A percentile compares a stretch with the other conserved stretches of the same genome.
phyloP scores from a whole-genome alignment of 192 early-diverging fungal genomes.

The Umbelopsis sp. region DNA sequence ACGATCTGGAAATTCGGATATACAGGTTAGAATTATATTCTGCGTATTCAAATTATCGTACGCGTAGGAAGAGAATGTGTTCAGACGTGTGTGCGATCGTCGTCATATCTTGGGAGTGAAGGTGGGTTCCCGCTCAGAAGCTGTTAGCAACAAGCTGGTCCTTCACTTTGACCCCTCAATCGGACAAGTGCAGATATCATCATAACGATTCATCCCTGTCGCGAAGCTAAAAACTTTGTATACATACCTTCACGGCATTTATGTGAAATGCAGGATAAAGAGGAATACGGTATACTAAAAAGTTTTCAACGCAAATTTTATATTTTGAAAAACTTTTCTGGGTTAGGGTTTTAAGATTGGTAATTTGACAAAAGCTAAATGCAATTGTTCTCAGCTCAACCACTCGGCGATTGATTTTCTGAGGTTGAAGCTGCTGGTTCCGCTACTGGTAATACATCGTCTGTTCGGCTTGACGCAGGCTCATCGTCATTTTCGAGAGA shows the following conservation, averaged over 20 bases:
- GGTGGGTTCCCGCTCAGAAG: conserved; percentile 20
- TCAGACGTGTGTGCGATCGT: conserved; percentile 2
- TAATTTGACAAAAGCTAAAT: neutral
- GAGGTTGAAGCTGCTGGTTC: neutral
- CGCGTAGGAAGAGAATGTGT: neutral
- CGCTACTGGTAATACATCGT: neutral
- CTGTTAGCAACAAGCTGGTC: conserved; percentile 15
- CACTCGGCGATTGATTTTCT: neutral
- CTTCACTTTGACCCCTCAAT: conserved; percentile 14
- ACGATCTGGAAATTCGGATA: too few species aligned
- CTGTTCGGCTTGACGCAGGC: neutral
- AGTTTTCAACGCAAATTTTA: neutral
- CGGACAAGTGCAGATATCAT: conserved; percentile 1
- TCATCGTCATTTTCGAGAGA: neutral
- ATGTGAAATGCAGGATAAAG: neutral
- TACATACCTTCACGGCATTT: neutral
- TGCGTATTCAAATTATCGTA: neutral
- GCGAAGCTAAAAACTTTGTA: neutral
- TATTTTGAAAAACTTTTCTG: neutral
- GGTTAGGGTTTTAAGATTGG: conserved; percentile 14
- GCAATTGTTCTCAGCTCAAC: neutral
- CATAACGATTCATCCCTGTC: neutral
- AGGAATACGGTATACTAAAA: neutral
- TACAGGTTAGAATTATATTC: too few species aligned
- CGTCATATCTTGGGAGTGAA: conserved; percentile 13